Evolutionary conservation across 352 stramenopile genomes (phyloP), one percentile per base, ranked within the genome.

Genomic region (Pythium brachiatum): DNA sequence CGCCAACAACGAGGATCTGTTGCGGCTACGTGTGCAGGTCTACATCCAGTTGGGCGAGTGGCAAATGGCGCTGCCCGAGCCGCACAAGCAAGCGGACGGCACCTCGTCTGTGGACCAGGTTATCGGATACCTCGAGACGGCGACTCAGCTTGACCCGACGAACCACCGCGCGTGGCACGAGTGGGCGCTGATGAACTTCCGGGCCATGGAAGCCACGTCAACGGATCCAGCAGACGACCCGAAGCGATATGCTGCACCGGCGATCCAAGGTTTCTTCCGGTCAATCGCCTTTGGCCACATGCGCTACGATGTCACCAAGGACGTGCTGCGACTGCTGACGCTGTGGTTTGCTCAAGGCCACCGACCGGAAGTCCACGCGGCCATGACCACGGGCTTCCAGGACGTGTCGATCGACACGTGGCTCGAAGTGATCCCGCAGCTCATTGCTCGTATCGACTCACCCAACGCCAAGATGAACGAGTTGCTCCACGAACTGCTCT

Each of bases 181-280:
- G 53, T 99, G 97, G 97, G 97, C 97, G 20, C 72, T 99, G 21
- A 94, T 99, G 60, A 99, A 99, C 79, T 99, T 99, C 74, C 76
- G 83, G 2, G 86, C 83, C 5, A 66, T 92, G 43, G 86, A 95
- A 31, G 80, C 82, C 4, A 76, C 72, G 0, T 50, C 75, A 9
- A 87, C 89, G 50, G 81, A 89, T 50, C 68, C 78, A 36, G 71
- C 72, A 0, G 62, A 64, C 23, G 82, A 92, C 38, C 62, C 78
- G 36, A 88, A 88, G 48, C 72, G 72, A 39, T 96, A 97, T 66
- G 86, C 98, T 6, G 81, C 97, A 29, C 83, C 89, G 36, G 97
- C 97, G 12, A 97, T 99, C n/a, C 85, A 97, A 64, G 97, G 96
- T 12, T 99, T 99, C 72, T 97, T 99, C 62, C 87, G 85, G 21